Percentiles rank a stretch among this genome's conserved stretches.
These are phyloP conservation scores for Eimeria nieschulzi DNA, from an alignment of 169 alveolate genomes.

Conservation along the genomic window DNA sequence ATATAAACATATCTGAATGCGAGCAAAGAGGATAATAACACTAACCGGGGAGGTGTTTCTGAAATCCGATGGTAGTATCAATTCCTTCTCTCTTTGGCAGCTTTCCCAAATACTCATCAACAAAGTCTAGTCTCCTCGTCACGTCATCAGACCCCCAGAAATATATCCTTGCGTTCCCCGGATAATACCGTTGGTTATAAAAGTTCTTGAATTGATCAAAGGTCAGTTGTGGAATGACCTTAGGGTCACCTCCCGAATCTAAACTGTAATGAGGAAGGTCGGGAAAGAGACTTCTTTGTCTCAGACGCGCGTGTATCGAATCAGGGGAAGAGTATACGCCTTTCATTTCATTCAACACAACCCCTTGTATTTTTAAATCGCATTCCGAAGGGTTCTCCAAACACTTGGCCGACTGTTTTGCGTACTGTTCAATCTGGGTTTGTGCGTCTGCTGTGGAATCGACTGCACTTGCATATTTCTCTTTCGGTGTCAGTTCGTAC, in stretches of 20 bases:
- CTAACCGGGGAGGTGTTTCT: constrained; percentile 13
- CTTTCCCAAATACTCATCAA: constrained; percentile 8
- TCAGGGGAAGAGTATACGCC: constrained; percentile 73
- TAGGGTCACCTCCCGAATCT: constrained; percentile 91
- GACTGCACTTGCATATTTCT: not conserved
- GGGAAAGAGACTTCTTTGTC: constrained; percentile 73
- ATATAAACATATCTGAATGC: not conserved
- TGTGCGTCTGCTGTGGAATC: not conserved
- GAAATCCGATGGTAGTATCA: constrained; percentile 19
- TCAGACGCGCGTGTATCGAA: constrained; percentile 15
- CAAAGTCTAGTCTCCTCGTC: constrained; percentile 41
- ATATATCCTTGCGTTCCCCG: constrained; percentile 84
- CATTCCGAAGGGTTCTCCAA: constrained; percentile 8
- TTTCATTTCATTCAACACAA: constrained; percentile 81
- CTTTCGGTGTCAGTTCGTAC: constrained; percentile 33
- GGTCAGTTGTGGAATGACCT: constrained; percentile 83
- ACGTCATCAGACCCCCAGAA: constrained; percentile 80
- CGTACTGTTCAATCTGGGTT: not conserved
- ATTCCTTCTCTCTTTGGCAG: not conserved
- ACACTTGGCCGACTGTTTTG: not conserved
- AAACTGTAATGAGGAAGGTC: constrained; percentile 77
- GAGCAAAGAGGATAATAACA: not conserved
- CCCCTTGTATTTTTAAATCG: constrained; percentile 68
- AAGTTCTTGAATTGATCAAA: constrained; percentile 84
- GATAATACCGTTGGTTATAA: constrained; percentile 84